Percentiles rank a stretch among this genome's conserved stretches.
phyloP scores from a whole-genome alignment of 2,329 filamentous ascomycete genomes.

The Alternaria brassicicola region DNA sequence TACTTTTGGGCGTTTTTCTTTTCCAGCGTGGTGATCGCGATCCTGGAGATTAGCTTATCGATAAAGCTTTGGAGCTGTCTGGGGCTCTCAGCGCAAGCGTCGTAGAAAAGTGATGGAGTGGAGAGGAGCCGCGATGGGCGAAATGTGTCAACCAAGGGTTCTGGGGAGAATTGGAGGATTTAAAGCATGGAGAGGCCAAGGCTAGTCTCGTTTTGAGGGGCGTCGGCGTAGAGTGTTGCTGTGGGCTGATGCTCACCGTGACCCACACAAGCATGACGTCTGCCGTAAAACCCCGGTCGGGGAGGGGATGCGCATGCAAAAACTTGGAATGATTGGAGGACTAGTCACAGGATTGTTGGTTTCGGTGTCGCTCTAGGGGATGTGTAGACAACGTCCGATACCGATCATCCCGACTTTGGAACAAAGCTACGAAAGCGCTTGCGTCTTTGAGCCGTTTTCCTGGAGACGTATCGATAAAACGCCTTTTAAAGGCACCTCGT shows the following conservation, averaged over 20 bases:
- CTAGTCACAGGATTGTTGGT: not conserved
- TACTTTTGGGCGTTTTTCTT: not conserved
- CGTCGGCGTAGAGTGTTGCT: conserved; percentile 11
- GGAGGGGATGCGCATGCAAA: conserved; percentile 1
- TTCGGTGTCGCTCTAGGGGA: not conserved
- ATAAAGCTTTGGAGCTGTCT: conserved; percentile 6
- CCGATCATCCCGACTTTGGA: not conserved
- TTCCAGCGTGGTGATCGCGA: not conserved
- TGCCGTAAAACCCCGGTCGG: conserved; percentile 19
- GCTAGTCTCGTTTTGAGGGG: conserved; percentile 15
- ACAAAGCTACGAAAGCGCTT: not conserved
- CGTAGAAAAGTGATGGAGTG: conserved; percentile 7
- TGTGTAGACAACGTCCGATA: not conserved
- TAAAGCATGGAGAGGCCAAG: conserved; percentile 12
- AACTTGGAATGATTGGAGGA: not conserved
- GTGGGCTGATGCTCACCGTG: conserved; percentile 18
- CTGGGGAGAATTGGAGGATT: conserved; percentile 11
- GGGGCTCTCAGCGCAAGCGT: conserved; percentile 1
- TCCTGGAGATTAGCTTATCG: conserved; percentile 13
- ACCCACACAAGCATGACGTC: conserved; percentile 24
- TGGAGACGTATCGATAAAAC: not conserved
- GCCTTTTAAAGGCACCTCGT: rapidly evolving
- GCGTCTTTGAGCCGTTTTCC: not conserved
- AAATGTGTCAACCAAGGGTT: not conserved
- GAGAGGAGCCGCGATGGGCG: conserved; percentile 17